These are phyloP conservation scores for Alternaria consortialis DNA, from an alignment of 2,329 filamentous ascomycete species.

Conservation along the genomic window DNA sequence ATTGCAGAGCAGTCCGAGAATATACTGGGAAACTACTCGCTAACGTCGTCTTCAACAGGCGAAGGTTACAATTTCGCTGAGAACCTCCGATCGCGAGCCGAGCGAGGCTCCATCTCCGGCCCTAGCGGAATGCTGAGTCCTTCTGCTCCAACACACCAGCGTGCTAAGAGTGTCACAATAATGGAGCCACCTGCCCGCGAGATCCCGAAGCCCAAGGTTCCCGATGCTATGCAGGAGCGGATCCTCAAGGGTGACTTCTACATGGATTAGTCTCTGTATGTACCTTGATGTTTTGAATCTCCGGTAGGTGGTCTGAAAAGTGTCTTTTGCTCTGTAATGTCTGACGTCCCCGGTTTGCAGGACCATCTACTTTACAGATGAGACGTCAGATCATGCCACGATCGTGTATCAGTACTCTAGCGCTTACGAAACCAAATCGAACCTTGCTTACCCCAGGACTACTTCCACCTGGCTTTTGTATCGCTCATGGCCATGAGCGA, in stretches of 20 bases:
- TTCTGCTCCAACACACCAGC: conserved; percentile 61
- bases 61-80: conserved; percentile 98
- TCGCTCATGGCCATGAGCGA: conserved; percentile 12
- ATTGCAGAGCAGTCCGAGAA: conserved; percentile 45
- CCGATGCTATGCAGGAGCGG: conserved; percentile 94
- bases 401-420: conserved; percentile 30
- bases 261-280: conserved; percentile 75
- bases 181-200: conserved; percentile 66
- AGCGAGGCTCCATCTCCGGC: conserved; percentile 71
- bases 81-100: conserved; percentile 89
- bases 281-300: conserved; percentile 24
- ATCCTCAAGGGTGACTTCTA: conserved; percentile 98
- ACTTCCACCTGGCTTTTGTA: conserved; percentile 8
- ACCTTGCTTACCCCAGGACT: conserved; percentile 8
- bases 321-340: conserved; percentile 1
- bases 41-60: conserved; percentile 73
- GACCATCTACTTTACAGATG: conserved; percentile 18
- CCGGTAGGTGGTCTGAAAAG: conserved; percentile 30
- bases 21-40: conserved; percentile 62
- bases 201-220: conserved; percentile 68
- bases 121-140: conserved; percentile 30
- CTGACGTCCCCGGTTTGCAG: conserved; percentile 12
- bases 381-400: conserved; percentile 18
- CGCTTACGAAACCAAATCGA: conserved; percentile 9
- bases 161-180: conserved; percentile 72